A percentile compares a stretch with the other conserved stretches of the same genome.
These are phyloP conservation scores for Pythium biforme DNA, from an alignment of 352 stramenopile species.

Conservation along the genomic window DNA sequence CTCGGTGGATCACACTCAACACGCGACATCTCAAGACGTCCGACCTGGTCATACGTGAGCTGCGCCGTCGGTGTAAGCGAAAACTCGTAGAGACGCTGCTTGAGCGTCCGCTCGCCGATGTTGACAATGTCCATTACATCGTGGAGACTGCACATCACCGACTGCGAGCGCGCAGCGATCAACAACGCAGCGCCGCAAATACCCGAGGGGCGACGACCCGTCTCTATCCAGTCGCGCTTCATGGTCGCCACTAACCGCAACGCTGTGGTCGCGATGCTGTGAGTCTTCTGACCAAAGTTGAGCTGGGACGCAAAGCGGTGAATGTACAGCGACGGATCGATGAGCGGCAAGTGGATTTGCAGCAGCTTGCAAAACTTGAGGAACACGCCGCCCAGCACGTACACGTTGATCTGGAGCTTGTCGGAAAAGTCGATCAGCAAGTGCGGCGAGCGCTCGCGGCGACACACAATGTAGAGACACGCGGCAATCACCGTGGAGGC, in stretches of 20 bases:
- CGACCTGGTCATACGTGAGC: conserved; percentile 96
- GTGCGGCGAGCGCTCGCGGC: conserved; percentile 97
- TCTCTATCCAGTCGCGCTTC: conserved; percentile 99
- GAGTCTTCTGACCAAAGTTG: conserved; percentile 93
- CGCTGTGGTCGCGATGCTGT: conserved; percentile 94
- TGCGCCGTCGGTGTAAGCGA: conserved; percentile 93
- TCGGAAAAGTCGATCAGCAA: conserved; percentile 99
- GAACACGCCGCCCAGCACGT: conserved; percentile 84
- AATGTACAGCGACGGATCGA: conserved; percentile 99
- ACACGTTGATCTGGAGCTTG: conserved; percentile 95
- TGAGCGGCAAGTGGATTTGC: conserved; percentile 96
- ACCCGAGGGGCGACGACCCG: conserved; percentile 93
- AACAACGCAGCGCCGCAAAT: conserved; percentile 97
- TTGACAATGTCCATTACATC: conserved; percentile 92
- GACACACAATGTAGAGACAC: conserved; percentile 99
- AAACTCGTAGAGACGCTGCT: conserved; percentile 96
- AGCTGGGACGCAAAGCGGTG: conserved; percentile 97
- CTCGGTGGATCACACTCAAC: conserved; percentile 88
- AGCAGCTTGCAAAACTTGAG: conserved; percentile 92
- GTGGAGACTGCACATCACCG: conserved; percentile 85
- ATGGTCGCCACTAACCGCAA: conserved; percentile 96
- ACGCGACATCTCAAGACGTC: conserved; percentile 84
- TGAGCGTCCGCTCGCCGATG: conserved; percentile 96
- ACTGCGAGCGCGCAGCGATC: conserved; percentile 96
- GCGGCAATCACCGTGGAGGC: conserved; percentile 96